Conservation (phyloP, 805 yeast genomes). For the Wickerhamiella vanderwaltii region DNA sequence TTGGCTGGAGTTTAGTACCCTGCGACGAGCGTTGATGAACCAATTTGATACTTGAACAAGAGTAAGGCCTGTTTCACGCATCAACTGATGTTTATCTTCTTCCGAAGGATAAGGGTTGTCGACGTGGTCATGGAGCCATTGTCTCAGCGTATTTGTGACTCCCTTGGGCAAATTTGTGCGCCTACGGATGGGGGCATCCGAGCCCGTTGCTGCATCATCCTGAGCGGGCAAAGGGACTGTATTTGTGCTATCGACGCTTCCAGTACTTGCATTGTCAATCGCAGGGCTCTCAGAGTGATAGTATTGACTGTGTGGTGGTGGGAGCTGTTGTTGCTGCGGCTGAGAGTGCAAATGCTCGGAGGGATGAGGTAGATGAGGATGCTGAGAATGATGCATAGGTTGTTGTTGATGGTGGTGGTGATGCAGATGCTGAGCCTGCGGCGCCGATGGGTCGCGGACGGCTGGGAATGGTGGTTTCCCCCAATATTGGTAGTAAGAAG, state of each 20-base stretch:
- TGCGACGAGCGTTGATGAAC: conserved; percentile 78
- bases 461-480: not conserved
- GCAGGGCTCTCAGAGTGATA: too few relatives aligned
- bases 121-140: conserved; percentile 63
- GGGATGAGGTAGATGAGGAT: not conserved
- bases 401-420: not conserved
- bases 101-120: conserved; percentile 79
- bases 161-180: conserved; percentile 70
- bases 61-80: conserved; percentile 62
- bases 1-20: conserved; percentile 40
- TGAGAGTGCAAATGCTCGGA: too few relatives aligned
- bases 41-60: conserved; percentile 74
- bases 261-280: too few relatives aligned
- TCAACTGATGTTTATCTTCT: conserved; percentile 57
- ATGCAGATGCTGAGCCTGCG: not conserved
- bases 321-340: too few relatives aligned
- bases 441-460: not conserved
- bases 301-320: too few relatives aligned
- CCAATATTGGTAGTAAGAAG: not conserved
- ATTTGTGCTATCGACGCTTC: too few relatives aligned
- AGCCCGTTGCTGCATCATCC: not conserved
- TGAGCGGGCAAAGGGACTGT: too few relatives aligned
- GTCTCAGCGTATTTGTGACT: conserved; percentile 57
- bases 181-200: conserved; percentile 22
- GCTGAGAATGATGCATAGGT: not conserved